Evolutionary conservation across 306 rosid genomes (phyloP).

Genomic region (Quercus suber): DNA sequence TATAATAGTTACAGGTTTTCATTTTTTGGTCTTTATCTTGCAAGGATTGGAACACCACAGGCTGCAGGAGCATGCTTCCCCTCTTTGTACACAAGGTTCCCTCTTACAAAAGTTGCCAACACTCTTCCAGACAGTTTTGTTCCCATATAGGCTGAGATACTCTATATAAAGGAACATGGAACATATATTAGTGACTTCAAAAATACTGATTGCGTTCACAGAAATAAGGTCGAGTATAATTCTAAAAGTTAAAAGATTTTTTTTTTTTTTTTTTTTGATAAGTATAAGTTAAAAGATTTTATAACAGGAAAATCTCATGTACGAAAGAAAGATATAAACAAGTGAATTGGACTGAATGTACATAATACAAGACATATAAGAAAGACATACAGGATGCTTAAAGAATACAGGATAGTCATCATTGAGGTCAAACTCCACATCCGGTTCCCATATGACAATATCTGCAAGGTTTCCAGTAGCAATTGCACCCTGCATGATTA

Average conservation of each 20-base stretch:
- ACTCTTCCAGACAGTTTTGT: slow-evolving; percentile 67
- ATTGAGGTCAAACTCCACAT: slow-evolving; percentile 58
- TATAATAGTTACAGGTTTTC: not conserved
- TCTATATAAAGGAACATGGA: slow-evolving; percentile 25
- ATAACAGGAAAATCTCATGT: not conserved
- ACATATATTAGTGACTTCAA: not conserved
- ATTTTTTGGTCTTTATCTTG: slow-evolving; percentile 25
- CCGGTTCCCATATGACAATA: slow-evolving; percentile 92
- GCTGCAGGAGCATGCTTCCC: slow-evolving; percentile 75
- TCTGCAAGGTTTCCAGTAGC: slow-evolving; percentile 79
- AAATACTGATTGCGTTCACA: not conserved
- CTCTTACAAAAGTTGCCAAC: slow-evolving; percentile 80
- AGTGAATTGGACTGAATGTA: not conserved
- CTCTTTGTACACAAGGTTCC: slow-evolving; percentile 73
- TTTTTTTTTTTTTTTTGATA: no score
- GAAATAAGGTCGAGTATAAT: not conserved
- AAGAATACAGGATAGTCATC: slow-evolving; percentile 51
- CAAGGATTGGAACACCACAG: slow-evolving; percentile 76
- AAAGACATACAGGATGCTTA: slow-evolving; percentile 64
- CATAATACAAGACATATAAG: not conserved
- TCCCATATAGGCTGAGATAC: slow-evolving; percentile 89
- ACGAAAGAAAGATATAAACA: not conserved
- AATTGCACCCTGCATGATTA: slow-evolving; percentile 64
- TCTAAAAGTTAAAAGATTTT: not conserved
- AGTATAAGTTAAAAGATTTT: not conserved